These are phyloP conservation scores for Trichothecium roseum DNA, from an alignment of 2,329 filamentous ascomycete species.

Conservation along the genomic window DNA sequence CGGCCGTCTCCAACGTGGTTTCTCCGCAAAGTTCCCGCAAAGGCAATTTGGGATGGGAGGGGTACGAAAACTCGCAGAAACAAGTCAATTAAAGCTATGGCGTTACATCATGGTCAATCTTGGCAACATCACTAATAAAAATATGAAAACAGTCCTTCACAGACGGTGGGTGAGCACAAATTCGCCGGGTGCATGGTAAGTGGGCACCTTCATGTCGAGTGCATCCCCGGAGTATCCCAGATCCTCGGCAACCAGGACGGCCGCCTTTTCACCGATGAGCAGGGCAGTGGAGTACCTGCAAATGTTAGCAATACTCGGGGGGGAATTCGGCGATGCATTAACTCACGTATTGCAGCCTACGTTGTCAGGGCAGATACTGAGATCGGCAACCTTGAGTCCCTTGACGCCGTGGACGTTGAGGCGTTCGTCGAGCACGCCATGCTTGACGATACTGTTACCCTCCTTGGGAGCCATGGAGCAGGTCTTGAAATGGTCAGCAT, in stretches of 20 bases:
- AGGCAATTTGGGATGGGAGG: too few species aligned
- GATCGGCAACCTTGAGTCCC: constrained; percentile 66
- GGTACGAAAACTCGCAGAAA: too few species aligned
- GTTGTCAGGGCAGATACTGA: constrained; percentile 70
- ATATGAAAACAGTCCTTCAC: constrained; percentile 14
- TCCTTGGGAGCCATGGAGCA: constrained; percentile 69
- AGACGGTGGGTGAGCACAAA: constrained; percentile 26
- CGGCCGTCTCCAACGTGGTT: too few species aligned
- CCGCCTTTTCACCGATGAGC: constrained; percentile 66
- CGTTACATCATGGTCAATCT: too few species aligned
- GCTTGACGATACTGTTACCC: constrained; percentile 72
- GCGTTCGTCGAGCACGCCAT: constrained; percentile 67
- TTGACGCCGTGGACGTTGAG: constrained; percentile 70
- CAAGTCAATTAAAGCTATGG: too few species aligned
- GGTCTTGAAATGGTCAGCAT: constrained; percentile 25
- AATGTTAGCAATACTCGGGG: too few species aligned
- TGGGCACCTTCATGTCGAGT: constrained; percentile 66
- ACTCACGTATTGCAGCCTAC: constrained; percentile 58
- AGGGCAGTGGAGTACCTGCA: constrained; percentile 57
- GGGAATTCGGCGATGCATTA: too few species aligned
- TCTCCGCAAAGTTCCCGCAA: too few species aligned
- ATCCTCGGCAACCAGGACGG: constrained; percentile 60
- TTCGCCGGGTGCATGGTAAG: constrained; percentile 48
- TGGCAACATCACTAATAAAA: background rate
- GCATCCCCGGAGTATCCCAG: constrained; percentile 62